Conservation (phyloP, 306 rosid genomes). For the Albizia julibrissin region DNA sequence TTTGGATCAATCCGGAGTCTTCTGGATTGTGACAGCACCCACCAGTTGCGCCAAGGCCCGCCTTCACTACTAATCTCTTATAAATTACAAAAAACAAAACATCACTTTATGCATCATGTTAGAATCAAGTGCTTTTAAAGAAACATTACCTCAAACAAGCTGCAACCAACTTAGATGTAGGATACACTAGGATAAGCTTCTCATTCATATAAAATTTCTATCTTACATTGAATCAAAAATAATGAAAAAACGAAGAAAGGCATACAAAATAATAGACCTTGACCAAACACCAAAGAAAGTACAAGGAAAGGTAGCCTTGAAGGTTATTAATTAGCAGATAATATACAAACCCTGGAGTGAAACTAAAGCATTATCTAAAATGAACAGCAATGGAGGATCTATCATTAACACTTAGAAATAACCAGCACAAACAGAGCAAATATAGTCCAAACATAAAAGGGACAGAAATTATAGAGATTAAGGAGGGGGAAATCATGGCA, state of each 20-base stretch:
- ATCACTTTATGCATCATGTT: neutral
- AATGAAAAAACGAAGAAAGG: neutral
- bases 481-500: neutral
- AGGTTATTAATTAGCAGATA: neutral
- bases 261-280: neutral
- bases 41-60: too few species aligned
- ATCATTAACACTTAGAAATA: neutral
- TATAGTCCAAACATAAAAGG: neutral
- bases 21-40: too few species aligned
- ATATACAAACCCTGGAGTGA: neutral
- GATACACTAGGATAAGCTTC: neutral
- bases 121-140: neutral
- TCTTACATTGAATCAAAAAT: neutral
- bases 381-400: neutral
- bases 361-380: neutral
- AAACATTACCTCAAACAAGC: neutral
- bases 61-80: neutral
- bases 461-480: neutral
- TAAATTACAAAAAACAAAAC: neutral
- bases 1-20: too few species aligned
- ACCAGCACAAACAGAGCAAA: neutral
- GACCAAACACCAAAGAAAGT: neutral
- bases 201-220: neutral
- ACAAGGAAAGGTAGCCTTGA: neutral
- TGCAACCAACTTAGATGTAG: constrained; percentile 1